Conservation (phyloP, 306 rosid genomes). For the Rosa multiflora region DNA sequence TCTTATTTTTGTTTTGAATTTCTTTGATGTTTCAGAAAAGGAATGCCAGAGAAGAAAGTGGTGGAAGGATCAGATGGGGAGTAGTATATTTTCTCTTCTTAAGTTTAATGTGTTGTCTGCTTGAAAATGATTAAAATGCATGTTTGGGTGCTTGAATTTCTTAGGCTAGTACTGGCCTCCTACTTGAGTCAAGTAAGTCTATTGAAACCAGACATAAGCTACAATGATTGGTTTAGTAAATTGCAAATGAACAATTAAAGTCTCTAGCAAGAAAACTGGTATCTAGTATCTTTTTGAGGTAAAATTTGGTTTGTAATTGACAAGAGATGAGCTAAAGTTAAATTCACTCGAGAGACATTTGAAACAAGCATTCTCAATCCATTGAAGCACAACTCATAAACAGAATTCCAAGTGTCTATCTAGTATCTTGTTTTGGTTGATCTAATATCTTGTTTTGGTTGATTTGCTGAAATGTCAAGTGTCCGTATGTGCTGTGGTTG, state of each 20-base stretch:
- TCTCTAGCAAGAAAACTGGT: not conserved
- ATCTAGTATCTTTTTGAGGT: not conserved
- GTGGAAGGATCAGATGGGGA: constrained; percentile 58
- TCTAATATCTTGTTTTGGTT: no score
- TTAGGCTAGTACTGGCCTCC: not conserved
- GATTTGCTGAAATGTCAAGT: no score
- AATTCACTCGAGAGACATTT: constrained; percentile 47
- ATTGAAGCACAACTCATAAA: constrained; percentile 28
- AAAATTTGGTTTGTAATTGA: not conserved
- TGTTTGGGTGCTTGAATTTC: constrained; percentile 20
- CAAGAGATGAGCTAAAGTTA: no score
- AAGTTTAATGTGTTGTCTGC: not conserved
- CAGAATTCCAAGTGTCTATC: not conserved
- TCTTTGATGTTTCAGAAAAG: constrained; percentile 37
- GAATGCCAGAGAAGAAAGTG: not conserved
- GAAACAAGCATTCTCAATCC: constrained; percentile 38
- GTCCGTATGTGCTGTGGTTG: no score
- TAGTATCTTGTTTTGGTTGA: no score
- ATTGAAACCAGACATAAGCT: not conserved
- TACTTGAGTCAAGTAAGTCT: not conserved
- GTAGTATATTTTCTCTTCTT: constrained; percentile 17
- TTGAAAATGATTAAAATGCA: not conserved
- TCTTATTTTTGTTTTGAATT: not conserved
- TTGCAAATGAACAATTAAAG: not conserved
- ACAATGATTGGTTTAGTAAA: not conserved